These are phyloP conservation scores for Coniferiporia sulphurascens DNA, from an alignment of 1,284 basidiomycete species.

Conservation along the genomic window DNA sequence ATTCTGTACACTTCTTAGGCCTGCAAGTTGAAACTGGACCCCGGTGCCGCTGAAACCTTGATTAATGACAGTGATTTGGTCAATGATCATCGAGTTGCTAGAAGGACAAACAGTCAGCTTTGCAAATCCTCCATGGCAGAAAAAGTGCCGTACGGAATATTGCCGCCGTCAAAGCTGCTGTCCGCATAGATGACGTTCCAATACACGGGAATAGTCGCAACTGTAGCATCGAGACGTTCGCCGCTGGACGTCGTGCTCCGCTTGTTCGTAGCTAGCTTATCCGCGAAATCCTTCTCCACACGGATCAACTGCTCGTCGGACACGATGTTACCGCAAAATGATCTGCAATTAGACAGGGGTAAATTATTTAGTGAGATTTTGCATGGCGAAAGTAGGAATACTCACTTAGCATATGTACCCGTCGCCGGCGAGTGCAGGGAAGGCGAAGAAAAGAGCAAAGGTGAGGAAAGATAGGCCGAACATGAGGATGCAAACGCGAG, in stretches of 20 bases:
- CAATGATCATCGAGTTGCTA: constrained; percentile 35
- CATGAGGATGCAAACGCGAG: too few relatives aligned
- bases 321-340: not conserved
- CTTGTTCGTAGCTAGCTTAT: not conserved
- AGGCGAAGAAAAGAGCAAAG: too few relatives aligned
- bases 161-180: constrained; percentile 35
- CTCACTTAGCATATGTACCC: too few relatives aligned
- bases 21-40: constrained; percentile 37
- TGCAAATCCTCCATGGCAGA: not conserved
- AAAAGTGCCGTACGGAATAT: constrained; percentile 37
- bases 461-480: too few relatives aligned
- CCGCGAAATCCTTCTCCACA: not conserved
- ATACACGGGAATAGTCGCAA: constrained; percentile 33
- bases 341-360: not conserved
- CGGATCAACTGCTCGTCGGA: not conserved
- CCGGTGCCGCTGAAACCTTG: constrained; percentile 37
- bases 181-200: constrained; percentile 44
- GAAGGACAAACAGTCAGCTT: not conserved
- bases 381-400: too few relatives aligned
- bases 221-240: constrained; percentile 21
- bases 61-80: constrained; percentile 45
- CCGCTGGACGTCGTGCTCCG: not conserved
- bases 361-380: too few relatives aligned
- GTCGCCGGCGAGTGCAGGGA: too few relatives aligned
- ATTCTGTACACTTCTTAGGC: constrained; percentile 33